Percentiles rank a stretch among this genome's conserved stretches.
Conservation (phyloP, 2,329 filamentous ascomycete genomes). For the Ambrosiella xylebori region DNA sequence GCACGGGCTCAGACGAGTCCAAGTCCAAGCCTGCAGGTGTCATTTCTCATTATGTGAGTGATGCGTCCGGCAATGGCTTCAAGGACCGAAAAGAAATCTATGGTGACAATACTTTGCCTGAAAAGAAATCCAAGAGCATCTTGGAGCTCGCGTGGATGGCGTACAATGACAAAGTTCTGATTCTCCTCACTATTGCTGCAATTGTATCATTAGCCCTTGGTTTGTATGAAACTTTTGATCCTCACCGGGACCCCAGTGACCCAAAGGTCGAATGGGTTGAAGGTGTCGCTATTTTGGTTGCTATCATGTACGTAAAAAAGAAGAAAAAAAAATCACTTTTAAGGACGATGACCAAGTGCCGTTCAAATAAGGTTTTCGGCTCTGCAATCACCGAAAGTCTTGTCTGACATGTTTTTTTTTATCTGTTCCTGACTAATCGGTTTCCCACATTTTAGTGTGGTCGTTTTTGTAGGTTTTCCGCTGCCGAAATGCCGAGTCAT, state of each 20-base stretch:
- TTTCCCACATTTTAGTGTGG: constrained; percentile 9
- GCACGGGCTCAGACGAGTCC: background rate
- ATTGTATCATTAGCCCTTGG: constrained; percentile 51
- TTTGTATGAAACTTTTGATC: constrained; percentile 46
- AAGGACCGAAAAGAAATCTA: constrained; percentile 42
- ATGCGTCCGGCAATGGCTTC: constrained; percentile 17
- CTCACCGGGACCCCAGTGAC: constrained; percentile 17
- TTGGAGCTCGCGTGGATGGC: constrained; percentile 47
- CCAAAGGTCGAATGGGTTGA: constrained; percentile 19
- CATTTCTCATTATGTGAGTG: background rate
- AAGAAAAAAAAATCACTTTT: background rate
- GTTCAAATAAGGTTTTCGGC: constrained; percentile 20
- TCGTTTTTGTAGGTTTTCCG: constrained; percentile 14
- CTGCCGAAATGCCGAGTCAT: background rate
- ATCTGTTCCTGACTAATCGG: background rate
- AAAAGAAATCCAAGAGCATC: constrained; percentile 41
- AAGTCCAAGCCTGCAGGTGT: background rate
- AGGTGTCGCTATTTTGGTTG: constrained; percentile 14
- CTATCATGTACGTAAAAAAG: constrained; percentile 13
- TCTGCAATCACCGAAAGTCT: background rate
- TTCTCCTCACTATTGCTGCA: constrained; percentile 51
- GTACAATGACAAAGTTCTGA: constrained; percentile 58
- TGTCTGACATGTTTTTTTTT: constrained; percentile 1
- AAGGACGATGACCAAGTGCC: constrained; percentile 19
- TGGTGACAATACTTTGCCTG: constrained; percentile 40